Conservation (phyloP, 148 eudicot species). For the Amaranthus cruentus region DNA sequence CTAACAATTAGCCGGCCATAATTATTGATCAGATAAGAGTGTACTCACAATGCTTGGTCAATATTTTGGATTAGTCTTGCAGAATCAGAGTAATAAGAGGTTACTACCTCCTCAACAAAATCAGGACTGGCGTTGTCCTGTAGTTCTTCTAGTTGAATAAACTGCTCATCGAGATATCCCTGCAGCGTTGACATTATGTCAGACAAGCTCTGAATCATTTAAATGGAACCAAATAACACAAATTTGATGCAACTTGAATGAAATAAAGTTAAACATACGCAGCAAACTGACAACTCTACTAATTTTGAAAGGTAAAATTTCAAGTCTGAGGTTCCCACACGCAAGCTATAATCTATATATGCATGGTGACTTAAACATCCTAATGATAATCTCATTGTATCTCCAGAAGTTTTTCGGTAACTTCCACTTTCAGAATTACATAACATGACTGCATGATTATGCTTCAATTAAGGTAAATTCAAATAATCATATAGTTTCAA, state of each 20-base stretch:
- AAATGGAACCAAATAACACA: too few species aligned
- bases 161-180: constrained; percentile 83
- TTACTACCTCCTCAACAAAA: constrained; percentile 73
- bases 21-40: neutral
- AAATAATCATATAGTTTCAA: neutral
- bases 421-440: neutral
- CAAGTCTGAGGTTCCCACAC: neutral
- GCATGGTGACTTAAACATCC: neutral
- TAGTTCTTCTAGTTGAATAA: constrained; percentile 62
- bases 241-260: too few species aligned
- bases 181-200: constrained; percentile 17
- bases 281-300: too few species aligned
- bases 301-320: neutral
- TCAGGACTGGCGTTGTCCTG: constrained; percentile 61
- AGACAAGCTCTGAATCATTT: too few species aligned
- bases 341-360: neutral
- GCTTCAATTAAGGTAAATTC: neutral
- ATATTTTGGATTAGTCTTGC: constrained; percentile 52
- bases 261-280: too few species aligned
- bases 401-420: neutral
- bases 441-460: neutral
- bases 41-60: constrained; percentile 60
- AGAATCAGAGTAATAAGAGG: constrained; percentile 57
- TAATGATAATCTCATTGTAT: neutral
- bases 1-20: neutral